Evolutionary conservation across 176 grass and related monocot species (phyloP).

Genomic region (Chrysopogon serrulatus): DNA sequence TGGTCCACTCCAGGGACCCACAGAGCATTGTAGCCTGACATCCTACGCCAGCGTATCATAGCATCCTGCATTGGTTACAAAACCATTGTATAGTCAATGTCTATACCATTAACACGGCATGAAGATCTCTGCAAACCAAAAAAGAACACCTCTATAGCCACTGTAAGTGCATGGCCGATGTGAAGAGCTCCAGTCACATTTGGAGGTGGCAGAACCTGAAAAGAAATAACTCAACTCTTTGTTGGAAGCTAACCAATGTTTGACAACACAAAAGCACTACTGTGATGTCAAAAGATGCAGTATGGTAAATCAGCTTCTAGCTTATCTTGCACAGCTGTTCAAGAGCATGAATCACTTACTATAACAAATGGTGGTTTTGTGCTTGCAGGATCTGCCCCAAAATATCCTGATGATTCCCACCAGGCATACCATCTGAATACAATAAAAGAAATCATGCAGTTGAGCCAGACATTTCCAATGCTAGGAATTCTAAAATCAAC

Average conservation of each 20-base stretch:
- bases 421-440: conserved; percentile 73
- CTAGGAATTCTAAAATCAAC: neutral
- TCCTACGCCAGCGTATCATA: conserved; percentile 83
- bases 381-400: conserved; percentile 69
- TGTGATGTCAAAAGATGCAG: neutral
- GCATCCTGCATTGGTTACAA: conserved; percentile 57
- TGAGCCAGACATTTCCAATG: neutral
- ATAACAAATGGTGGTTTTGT: conserved; percentile 77
- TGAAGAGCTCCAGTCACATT: conserved; percentile 95
- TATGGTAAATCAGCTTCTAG: neutral
- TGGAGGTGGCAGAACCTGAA: conserved; percentile 77
- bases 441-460: neutral
- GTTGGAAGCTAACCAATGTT: neutral
- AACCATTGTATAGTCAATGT: conserved; percentile 1
- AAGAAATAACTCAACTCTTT: neutral
- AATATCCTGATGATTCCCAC: conserved; percentile 78
- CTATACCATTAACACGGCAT: neutral
- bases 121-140: neutral
- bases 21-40: conserved; percentile 88
- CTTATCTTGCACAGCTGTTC: neutral
- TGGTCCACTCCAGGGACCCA: conserved; percentile 97
- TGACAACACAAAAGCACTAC: neutral
- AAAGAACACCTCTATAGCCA: conserved; percentile 65
- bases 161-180: conserved; percentile 75
- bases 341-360: conserved; percentile 38